Base-by-base conservation (phyloP, 176 grass and related monocot species). In the Tillandsia fasciculata region DNA sequence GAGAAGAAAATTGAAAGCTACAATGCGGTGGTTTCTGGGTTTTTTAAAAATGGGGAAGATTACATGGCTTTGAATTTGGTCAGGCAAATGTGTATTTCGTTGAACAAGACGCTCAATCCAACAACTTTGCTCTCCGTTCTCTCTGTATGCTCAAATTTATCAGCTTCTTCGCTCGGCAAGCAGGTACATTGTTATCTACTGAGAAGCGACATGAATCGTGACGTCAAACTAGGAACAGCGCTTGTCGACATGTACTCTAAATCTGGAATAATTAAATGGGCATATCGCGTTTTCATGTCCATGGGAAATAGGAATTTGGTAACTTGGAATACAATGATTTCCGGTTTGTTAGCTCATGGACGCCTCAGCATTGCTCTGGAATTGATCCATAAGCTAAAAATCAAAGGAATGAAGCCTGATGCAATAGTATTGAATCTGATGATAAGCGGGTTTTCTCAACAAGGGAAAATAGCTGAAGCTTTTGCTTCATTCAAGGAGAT, bases 21-120 rank as follows among this genome's bases (percentile, higher is more conserved):
- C 70, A 81, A 78, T 63, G 78, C 83, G 33, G 81, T 86, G 83
- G 63, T 72, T 73, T 81, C 83, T 49, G 69, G 69, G 1, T 73
- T 77, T 1, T 20, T 27, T 12, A 81, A 49, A 48, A 77, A 77
- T 59, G 69, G 53, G 20, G 53, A 64, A 26, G 51, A 77, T 57
- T 24, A 15, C 59, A 20, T 52, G 48, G 65, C 78, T 77, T 65
- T 86, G 64, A 42, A 12, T 73, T 69, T 68, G 65, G 51, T 81
- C 26, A 70, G 65, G 33, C 12, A 76, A 49, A 63, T 84, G 67
- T 13, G 66, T 24, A 9, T 53, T 51, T 50, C 10, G 9, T 50
- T 26, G 4, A 24, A 18, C 12, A 15, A 70, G 66, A 42, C 66
- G 33, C 64, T 64, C 64, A 84, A 79, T 61, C 28, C 49, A 26